These are phyloP conservation scores for Melastoma candidum DNA, from an alignment of 441 rosid genomes.

Conservation along the genomic window DNA sequence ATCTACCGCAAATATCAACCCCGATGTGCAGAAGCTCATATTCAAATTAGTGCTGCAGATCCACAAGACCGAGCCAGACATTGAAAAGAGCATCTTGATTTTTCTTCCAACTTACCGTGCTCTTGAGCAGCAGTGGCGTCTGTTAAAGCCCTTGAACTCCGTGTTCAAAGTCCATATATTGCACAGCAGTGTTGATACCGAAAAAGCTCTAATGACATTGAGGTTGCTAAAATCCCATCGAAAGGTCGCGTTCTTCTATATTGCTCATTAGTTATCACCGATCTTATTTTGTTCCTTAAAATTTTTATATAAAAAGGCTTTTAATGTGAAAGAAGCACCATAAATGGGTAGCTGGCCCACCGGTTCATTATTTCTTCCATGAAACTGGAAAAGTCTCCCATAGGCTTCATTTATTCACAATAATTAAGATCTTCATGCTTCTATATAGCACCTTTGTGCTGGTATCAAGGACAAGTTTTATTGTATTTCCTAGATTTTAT, in stretches of 20 bases:
- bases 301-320: no score
- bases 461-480: no score
- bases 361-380: no score
- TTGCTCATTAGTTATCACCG: conserved; percentile 6
- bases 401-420: no score
- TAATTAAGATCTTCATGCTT: no score
- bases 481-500: no score
- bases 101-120: conserved; percentile 90
- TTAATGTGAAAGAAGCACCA: no score
- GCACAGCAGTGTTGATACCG: conserved; percentile 79
- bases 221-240: conserved; percentile 81
- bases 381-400: no score
- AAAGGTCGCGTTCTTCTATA: conserved; percentile 41
- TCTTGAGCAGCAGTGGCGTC: conserved; percentile 77
- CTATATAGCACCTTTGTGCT: no score
- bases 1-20: conserved; percentile 55
- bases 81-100: conserved; percentile 83
- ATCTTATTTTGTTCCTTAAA: no score
- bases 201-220: conserved; percentile 85
- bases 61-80: conserved; percentile 68
- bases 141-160: conserved; percentile 40
- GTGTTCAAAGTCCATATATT: conserved; percentile 73
- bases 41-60: conserved; percentile 62
- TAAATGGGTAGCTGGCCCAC: no score
- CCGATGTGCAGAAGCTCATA: conserved; percentile 68